phyloP scores from a whole-genome alignment of 805 yeast genomes.

The Saccharomycopsis olivae region DNA sequence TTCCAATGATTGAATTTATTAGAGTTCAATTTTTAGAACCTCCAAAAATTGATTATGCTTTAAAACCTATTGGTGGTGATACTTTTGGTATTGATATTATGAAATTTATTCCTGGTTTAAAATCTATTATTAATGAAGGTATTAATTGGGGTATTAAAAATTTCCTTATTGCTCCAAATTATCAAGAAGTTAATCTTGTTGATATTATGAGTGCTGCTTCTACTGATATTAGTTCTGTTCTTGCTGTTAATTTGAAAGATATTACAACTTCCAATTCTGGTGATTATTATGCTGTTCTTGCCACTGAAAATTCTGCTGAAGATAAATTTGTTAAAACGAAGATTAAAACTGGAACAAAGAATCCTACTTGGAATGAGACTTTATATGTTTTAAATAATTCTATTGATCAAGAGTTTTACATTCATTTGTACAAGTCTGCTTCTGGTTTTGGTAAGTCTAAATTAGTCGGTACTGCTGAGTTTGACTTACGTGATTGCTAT shows the following conservation, averaged over 20 bases:
- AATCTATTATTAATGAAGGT: slow-evolving; percentile 57
- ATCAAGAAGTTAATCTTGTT: slow-evolving; percentile 64
- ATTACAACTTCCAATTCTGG: slow-evolving; percentile 36
- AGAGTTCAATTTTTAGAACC: slow-evolving; percentile 68
- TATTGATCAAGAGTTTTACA: slow-evolving; percentile 43
- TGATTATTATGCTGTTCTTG: slow-evolving; percentile 49
- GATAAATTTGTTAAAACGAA: slow-evolving; percentile 34
- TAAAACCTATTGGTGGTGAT: slow-evolving; percentile 85
- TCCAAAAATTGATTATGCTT: slow-evolving; percentile 65
- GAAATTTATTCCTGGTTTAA: slow-evolving; percentile 75
- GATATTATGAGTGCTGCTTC: slow-evolving; percentile 53
- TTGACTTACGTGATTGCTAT: slow-evolving; percentile 41
- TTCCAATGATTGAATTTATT: slow-evolving; percentile 72
- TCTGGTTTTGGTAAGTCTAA: slow-evolving; percentile 12
- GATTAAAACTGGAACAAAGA: slow-evolving; percentile 42
- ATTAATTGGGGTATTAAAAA: slow-evolving; percentile 66
- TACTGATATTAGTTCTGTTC: slow-evolving; percentile 60
- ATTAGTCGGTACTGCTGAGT: slow-evolving; percentile 19
- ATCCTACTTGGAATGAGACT: slow-evolving; percentile 61
- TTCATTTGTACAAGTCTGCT: slow-evolving; percentile 8
- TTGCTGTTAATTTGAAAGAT: slow-evolving; percentile 51
- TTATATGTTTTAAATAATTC: slow-evolving; percentile 46
- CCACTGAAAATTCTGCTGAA: slow-evolving; percentile 34
- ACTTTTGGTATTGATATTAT: slow-evolving; percentile 78
- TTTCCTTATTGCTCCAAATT: slow-evolving; percentile 75